Evolutionary conservation across 331 rosid genomes (phyloP).

Genomic region (Malus hybrid): DNA sequence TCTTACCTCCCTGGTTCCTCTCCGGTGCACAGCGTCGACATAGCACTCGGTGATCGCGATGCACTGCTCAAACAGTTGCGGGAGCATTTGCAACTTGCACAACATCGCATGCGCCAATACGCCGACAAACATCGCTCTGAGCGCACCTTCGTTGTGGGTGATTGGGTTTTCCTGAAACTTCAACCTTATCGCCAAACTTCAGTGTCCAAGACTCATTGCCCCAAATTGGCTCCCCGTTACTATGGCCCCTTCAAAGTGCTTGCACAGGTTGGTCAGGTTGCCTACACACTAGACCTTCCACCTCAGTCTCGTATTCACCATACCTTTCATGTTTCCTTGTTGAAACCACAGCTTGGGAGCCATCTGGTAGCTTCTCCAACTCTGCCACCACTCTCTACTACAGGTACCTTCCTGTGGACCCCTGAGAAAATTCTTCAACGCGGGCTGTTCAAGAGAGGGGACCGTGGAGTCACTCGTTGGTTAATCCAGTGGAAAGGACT

Average conservation of each 20-base stretch:
- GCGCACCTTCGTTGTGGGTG: not conserved
- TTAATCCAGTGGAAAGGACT: too few species aligned
- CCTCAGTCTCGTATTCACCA: not conserved
- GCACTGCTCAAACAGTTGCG: not conserved
- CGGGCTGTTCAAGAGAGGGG: too few species aligned
- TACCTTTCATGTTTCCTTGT: not conserved
- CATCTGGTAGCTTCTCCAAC: not conserved
- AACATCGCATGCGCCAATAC: not conserved
- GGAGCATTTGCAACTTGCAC: not conserved
- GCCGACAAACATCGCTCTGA: not conserved
- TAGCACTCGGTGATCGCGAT: not conserved
- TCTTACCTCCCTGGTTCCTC: not conserved
- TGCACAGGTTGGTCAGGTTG: not conserved
- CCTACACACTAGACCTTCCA: not conserved
- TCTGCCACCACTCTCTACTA: too few species aligned
- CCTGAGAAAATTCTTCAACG: too few species aligned
- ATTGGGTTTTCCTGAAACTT: not conserved
- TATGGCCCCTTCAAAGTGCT: not conserved
- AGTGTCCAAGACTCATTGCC: not conserved
- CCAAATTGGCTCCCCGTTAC: not conserved
- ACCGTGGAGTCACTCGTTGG: too few species aligned
- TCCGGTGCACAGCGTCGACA: not conserved
- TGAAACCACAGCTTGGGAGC: not conserved
- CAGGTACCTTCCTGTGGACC: too few species aligned
- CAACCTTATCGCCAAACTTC: not conserved